A percentile compares a stretch with the other conserved stretches of the same genome.
Evolutionary conservation across 2,329 filamentous ascomycete genomes (phyloP).

Genomic region (Ceratocystis alfenasii): DNA sequence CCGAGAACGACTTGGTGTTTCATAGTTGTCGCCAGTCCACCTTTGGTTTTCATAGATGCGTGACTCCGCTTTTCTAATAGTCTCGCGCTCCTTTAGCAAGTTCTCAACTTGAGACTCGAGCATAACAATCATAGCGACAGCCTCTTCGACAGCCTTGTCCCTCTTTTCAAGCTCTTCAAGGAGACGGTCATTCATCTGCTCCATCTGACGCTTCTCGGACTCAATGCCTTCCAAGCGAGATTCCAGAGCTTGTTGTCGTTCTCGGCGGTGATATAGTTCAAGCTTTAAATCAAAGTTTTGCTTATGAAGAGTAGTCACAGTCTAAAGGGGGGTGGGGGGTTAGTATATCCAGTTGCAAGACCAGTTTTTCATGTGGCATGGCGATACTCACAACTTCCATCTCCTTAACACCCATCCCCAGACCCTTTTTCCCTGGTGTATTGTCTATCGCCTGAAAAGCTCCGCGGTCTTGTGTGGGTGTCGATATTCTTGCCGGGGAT

Average conservation of each 20-base stretch:
- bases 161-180: conserved; percentile 51
- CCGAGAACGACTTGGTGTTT: conserved; percentile 13
- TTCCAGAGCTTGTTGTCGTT: conserved; percentile 50
- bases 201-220: conserved; percentile 40
- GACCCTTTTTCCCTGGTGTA: conserved; percentile 36
- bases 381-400: conserved; percentile 47
- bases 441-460: conserved; percentile 27
- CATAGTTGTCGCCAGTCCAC: conserved; percentile 18
- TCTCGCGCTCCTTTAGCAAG: conserved; percentile 41
- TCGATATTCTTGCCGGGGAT: conserved; percentile 18
- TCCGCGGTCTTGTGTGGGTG: conserved; percentile 17
- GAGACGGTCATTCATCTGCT: conserved; percentile 47
- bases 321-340: conserved; percentile 31
- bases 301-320: conserved; percentile 57
- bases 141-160: conserved; percentile 59
- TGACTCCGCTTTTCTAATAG: conserved; percentile 40
- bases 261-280: conserved; percentile 56
- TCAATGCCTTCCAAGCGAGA: conserved; percentile 45
- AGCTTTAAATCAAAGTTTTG: conserved; percentile 68
- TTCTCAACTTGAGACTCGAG: conserved; percentile 49
- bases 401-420: conserved; percentile 48
- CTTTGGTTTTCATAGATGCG: conserved; percentile 20
- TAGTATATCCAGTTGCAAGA: conserved; percentile 11
- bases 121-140: conserved; percentile 55
- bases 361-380: too few relatives aligned